Base-by-base conservation (phyloP, 2,329 filamentous ascomycete species). In the Stemphylium vesicarium region DNA sequence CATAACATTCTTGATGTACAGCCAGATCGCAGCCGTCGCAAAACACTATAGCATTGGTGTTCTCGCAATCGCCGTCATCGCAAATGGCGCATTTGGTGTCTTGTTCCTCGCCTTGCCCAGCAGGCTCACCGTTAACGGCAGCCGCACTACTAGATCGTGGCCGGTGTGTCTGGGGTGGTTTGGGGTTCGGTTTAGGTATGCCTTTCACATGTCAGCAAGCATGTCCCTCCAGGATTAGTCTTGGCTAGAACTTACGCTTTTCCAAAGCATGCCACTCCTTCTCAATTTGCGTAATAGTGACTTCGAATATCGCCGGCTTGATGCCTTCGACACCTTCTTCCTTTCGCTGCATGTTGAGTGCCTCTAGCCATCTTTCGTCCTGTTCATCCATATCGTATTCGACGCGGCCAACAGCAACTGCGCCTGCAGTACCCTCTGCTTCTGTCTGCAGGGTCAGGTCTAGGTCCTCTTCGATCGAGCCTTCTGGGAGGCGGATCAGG, bases 311-410 rank as follows among this genome's bases (percentile, higher is more conserved):
- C 59, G 96, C 93, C 16, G 93, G 91, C 43, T 93, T 96, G 67
- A 99, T 95, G 2, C 87, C 82, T 64, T 96, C 91, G 18, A 91
- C 85, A 40, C 88, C 87, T 63, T 89, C 85, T 20, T 85, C 83
- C 71, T 88, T 90, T 53, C 95, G 86, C 66, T 90, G 87, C 11
- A 81, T 78, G 68, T 99, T 99, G 72, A 94, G 86, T 35, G 87
- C 85, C 65, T 95, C 90, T 22, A 99, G 81, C 95, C 95, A 99
- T 79, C 93, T 92, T 64, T 96, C 92, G 74, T 99, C 95, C 71
- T 99, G 95, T 77, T 99, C 95, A 71, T 99, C 95, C 95, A 99
- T 99, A 75, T 99, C 95, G 74, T 99, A 99, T 73, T 99, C 95
- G 16, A 99, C 95, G 52, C 91, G 88, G 11, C 92, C 91, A 35